A percentile compares a stretch with the other conserved stretches of the same genome.
Evolutionary conservation across 441 rosid species (phyloP).

Genomic region (Hura crepitans): DNA sequence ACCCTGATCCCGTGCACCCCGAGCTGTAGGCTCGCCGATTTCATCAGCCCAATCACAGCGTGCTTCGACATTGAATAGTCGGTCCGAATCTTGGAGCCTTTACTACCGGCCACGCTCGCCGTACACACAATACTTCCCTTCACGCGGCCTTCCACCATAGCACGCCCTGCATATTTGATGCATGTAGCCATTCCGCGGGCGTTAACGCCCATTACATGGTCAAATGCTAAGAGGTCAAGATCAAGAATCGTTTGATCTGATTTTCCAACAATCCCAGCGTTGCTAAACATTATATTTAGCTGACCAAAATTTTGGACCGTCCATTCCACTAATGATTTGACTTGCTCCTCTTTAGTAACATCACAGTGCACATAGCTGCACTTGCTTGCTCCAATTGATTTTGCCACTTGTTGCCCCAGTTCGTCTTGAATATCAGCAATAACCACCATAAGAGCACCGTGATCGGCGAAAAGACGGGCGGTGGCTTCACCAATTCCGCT

Average conservation of each 20-base stretch:
- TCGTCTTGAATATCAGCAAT: slow-evolving; percentile 44
- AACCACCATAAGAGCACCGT: slow-evolving; percentile 32
- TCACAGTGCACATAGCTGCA: slow-evolving; percentile 39
- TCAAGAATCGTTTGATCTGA: slow-evolving; percentile 30
- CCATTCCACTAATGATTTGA: slow-evolving; percentile 30
- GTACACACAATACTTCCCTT: slow-evolving; percentile 37
- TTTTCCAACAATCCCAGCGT: slow-evolving; percentile 29
- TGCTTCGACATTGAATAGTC: slow-evolving; percentile 32
- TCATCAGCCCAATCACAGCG: slow-evolving; percentile 26
- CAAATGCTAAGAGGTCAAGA: slow-evolving; percentile 20
- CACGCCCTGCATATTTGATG: slow-evolving; percentile 40
- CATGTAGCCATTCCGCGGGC: slow-evolving; percentile 33
- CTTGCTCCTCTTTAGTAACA: slow-evolving; percentile 38
- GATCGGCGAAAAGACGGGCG: slow-evolving; percentile 32
- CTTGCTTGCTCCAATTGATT: slow-evolving; percentile 28
- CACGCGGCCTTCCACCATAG: slow-evolving; percentile 30
- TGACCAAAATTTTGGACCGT: slow-evolving; percentile 29
- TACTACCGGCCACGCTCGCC: slow-evolving; percentile 14
- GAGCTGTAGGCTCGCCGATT: slow-evolving; percentile 25
- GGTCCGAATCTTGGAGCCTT: neutral
- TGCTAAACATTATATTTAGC: slow-evolving; percentile 46
- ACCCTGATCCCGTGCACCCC: slow-evolving; percentile 25
- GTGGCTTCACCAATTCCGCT: slow-evolving; percentile 47
- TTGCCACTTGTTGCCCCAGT: slow-evolving; percentile 32
- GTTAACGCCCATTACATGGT: slow-evolving; percentile 21